These are phyloP conservation scores for Trametes sp. DNA, from an alignment of 1,284 basidiomycete genomes.

Conservation along the genomic window DNA sequence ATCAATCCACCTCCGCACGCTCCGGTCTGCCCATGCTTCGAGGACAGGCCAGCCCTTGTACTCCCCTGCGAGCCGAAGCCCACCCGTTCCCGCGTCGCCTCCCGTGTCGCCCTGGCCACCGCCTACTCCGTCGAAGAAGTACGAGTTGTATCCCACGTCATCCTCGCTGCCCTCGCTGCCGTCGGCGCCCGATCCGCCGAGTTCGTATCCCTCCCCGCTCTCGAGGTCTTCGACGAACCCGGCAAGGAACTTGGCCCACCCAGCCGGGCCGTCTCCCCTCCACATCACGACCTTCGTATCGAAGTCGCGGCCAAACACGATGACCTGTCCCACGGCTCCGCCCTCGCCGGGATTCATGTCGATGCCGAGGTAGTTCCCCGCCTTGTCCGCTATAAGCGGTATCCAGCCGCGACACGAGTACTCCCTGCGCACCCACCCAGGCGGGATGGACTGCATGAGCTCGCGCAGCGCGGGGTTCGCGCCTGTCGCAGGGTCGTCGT, in stretches of 20 bases:
- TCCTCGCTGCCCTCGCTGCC: slow-evolving; percentile 77
- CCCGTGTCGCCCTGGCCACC: slow-evolving; percentile 79
- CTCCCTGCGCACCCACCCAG: slow-evolving; percentile 88
- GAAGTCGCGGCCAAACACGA: slow-evolving; percentile 97
- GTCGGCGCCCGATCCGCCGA: slow-evolving; percentile 58
- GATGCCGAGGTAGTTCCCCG: slow-evolving; percentile 96
- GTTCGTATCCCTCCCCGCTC: slow-evolving; percentile 85
- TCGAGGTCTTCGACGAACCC: slow-evolving; percentile 94
- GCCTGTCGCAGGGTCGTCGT: slow-evolving; percentile 83
- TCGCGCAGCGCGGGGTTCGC: slow-evolving; percentile 75
- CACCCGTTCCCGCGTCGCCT: slow-evolving; percentile 72
- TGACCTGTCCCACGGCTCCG: slow-evolving; percentile 90
- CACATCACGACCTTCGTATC: slow-evolving; percentile 97
- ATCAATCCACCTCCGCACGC: slow-evolving; percentile 85
- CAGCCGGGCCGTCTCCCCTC: slow-evolving; percentile 88
- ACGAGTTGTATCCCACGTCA: slow-evolving; percentile 85
- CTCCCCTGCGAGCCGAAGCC: slow-evolving; percentile 77
- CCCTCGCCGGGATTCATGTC: slow-evolving; percentile 88
- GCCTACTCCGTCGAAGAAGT: slow-evolving; percentile 83
- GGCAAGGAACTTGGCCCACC: slow-evolving; percentile 97
- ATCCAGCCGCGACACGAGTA: slow-evolving; percentile 98
- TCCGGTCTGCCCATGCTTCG: slow-evolving; percentile 91
- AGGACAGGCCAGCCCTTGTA: slow-evolving; percentile 91
- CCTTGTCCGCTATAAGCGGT: slow-evolving; percentile 91
- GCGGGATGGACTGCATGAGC: slow-evolving; percentile 90